Conservation (phyloP, 352 stramenopile genomes). For the Discostella stelligera region DNA sequence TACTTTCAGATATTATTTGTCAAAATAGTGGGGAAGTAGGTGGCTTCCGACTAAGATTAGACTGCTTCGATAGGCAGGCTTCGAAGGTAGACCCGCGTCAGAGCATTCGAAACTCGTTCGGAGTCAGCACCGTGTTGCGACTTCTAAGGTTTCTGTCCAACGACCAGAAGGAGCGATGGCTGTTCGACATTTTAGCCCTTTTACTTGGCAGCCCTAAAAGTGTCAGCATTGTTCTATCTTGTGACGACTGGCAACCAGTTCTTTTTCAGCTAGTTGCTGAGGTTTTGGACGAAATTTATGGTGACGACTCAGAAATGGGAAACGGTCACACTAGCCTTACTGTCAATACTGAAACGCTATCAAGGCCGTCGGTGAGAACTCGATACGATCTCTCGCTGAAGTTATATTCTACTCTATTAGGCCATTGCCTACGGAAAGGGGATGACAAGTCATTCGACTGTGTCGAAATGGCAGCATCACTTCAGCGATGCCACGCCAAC, state of each 20-base stretch:
- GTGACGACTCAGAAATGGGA: slow-evolving; percentile 21
- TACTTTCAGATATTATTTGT: slow-evolving; percentile 59
- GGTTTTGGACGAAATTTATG: slow-evolving; percentile 74
- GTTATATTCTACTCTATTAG: slow-evolving; percentile 79
- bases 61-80: slow-evolving; percentile 15
- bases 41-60: slow-evolving; percentile 46
- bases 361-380: slow-evolving; percentile 51
- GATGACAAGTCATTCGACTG: slow-evolving; percentile 62
- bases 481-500: slow-evolving; percentile 77
- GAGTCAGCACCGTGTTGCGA: slow-evolving; percentile 62
- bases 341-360: slow-evolving; percentile 44
- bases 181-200: slow-evolving; percentile 70
- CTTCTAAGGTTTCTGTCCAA: slow-evolving; percentile 72
- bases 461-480: slow-evolving; percentile 72
- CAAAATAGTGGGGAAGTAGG: slow-evolving; percentile 30
- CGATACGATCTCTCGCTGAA: slow-evolving; percentile 77
- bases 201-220: slow-evolving; percentile 44
- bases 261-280: slow-evolving; percentile 81
- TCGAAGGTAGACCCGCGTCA: slow-evolving; percentile 24
- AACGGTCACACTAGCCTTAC: neutral
- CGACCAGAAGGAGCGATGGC: slow-evolving; percentile 68
- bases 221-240: slow-evolving; percentile 60
- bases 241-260: slow-evolving; percentile 77
- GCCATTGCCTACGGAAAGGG: slow-evolving; percentile 65
- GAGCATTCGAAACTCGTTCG: slow-evolving; percentile 55